Conservation (phyloP, 2,329 filamentous ascomycete genomes). For the Claviceps citrina region DNA sequence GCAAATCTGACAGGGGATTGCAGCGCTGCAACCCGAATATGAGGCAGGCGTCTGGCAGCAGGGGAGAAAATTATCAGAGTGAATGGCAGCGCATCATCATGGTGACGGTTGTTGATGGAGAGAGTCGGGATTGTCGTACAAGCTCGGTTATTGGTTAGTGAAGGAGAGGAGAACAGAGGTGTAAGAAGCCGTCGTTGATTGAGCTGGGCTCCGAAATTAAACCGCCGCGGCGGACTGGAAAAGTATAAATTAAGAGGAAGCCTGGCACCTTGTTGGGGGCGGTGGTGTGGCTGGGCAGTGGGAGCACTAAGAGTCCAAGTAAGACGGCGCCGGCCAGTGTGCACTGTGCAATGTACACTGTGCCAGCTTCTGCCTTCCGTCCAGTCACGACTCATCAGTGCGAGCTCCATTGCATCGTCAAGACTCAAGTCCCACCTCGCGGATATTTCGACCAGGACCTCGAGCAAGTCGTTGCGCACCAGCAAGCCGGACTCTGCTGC, state of each 20-base stretch:
- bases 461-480: no score
- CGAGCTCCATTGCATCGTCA: no score
- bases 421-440: no score
- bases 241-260: slow-evolving; percentile 3
- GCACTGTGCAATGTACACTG: no score
- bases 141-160: not conserved
- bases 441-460: no score
- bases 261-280: slow-evolving; percentile 3
- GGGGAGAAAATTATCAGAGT: slow-evolving; percentile 8
- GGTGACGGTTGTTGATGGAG: slow-evolving; percentile 2
- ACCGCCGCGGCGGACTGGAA: slow-evolving; percentile 7
- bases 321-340: slow-evolving; percentile 2
- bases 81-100: slow-evolving; percentile 8
- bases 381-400: no score
- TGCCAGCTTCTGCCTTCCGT: no score
- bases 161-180: slow-evolving; percentile 4
- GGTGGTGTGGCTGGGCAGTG: not conserved
- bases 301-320: no score
- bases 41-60: slow-evolving; percentile 7
- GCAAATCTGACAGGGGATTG: slow-evolving; percentile 7
- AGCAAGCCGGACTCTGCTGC: no score
- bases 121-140: slow-evolving; percentile 2
- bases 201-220: slow-evolving; percentile 3
- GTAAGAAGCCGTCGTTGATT: slow-evolving; percentile 3
- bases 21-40: slow-evolving; percentile 4